Evolutionary conservation across 331 rosid genomes (phyloP).

Genomic region (Dryas integrifolia): DNA sequence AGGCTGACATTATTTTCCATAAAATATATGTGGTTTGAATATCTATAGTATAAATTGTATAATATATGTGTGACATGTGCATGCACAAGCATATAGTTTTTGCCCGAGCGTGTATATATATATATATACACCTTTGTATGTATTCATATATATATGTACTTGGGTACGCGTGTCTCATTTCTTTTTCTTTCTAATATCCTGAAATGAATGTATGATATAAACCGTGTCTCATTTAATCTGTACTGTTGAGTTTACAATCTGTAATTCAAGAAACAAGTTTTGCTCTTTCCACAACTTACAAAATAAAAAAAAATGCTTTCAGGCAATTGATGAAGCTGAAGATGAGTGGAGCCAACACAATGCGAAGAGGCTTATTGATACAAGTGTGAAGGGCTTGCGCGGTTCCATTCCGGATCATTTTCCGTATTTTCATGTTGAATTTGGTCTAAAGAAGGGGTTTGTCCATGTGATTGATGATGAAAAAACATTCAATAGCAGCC

Average conservation of each 20-base stretch:
- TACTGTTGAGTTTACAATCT: neutral
- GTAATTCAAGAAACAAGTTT: neutral
- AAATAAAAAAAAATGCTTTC: constrained; percentile 13
- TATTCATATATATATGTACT: no score
- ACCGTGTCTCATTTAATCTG: neutral
- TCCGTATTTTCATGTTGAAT: constrained; percentile 79
- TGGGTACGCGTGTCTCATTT: no score
- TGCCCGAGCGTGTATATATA: no score
- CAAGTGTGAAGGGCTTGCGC: constrained; percentile 63
- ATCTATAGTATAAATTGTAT: no score
- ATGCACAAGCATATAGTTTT: neutral
- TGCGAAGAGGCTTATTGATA: constrained; percentile 73
- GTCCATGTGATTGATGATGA: constrained; percentile 86
- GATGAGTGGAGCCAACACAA: constrained; percentile 88
- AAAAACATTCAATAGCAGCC: constrained; percentile 51
- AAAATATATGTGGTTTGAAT: neutral
- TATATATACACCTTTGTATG: no score
- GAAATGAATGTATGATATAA: neutral
- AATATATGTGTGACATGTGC: neutral
- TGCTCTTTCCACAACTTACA: no score
- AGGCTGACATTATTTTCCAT: neutral
- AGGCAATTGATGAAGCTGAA: constrained; percentile 90
- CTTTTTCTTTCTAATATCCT: neutral
- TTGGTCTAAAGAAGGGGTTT: constrained; percentile 74
- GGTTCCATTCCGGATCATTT: constrained; percentile 65